phyloP scores from a whole-genome alignment of 179 eudicot species.

The Beta macrorhiza region DNA sequence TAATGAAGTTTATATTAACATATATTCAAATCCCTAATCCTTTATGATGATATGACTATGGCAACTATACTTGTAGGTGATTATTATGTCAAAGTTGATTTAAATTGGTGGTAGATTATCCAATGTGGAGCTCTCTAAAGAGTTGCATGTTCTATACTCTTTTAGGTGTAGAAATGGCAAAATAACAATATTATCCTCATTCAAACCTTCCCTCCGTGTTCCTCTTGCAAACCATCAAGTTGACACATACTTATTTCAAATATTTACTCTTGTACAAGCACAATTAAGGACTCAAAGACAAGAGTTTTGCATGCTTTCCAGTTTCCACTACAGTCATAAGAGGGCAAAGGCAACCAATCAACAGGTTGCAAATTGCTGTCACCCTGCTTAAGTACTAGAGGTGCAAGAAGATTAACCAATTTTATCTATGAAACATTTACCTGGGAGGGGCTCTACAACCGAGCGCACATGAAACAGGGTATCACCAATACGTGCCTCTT shows the following conservation, averaged over 20 bases:
- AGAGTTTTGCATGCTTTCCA: neutral
- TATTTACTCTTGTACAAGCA: neutral
- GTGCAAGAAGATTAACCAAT: neutral
- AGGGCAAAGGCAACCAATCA: neutral
- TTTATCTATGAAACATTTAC: slow-evolving; percentile 30
- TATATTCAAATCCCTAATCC: too few species aligned
- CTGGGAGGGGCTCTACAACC: slow-evolving; percentile 81
- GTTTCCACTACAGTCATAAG: neutral
- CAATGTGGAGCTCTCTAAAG: neutral
- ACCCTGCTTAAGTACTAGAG: neutral
- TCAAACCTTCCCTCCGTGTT: neutral
- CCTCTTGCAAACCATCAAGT: neutral
- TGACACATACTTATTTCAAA: neutral
- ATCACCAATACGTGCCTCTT: slow-evolving; percentile 96
- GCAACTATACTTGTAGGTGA: too few species aligned
- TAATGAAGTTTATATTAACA: neutral
- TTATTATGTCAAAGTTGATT: neutral
- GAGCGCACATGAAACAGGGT: slow-evolving; percentile 59
- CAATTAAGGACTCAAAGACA: neutral
- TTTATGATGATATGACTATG: too few species aligned
- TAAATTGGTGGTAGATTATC: neutral
- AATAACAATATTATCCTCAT: neutral
- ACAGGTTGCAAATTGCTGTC: neutral
- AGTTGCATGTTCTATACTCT: neutral
- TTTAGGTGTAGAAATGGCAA: neutral